Conservation (phyloP, 495 filamentous ascomycete species). For the Platismatia glauca region DNA sequence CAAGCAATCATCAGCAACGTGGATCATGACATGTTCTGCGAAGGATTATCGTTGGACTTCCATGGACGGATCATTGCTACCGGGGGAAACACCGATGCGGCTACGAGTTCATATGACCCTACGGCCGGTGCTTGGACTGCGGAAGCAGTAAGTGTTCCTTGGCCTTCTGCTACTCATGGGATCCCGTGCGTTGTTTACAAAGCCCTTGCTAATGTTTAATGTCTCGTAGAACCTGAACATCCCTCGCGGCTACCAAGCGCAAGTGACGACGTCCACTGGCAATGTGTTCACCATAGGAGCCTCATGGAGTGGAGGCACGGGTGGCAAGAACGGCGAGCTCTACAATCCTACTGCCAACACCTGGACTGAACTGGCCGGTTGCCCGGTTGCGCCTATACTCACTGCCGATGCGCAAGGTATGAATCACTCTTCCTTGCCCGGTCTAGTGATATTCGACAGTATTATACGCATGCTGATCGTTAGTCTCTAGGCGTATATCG, state of each 20-base stretch:
- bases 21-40: slow-evolving; percentile 54
- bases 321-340: slow-evolving; percentile 49
- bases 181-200: not conserved
- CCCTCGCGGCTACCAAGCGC: slow-evolving; percentile 48
- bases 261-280: slow-evolving; percentile 43
- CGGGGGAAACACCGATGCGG: slow-evolving; percentile 38
- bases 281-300: slow-evolving; percentile 52
- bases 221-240: slow-evolving; percentile 32
- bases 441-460: not conserved
- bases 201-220: not conserved
- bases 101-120: slow-evolving; percentile 38
- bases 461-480: not conserved
- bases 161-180: not conserved
- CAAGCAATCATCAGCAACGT: slow-evolving; percentile 36
- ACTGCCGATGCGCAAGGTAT: slow-evolving; percentile 37
- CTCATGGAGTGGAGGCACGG: slow-evolving; percentile 42
- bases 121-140: slow-evolving; percentile 10
- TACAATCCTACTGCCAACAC: slow-evolving; percentile 35
- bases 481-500: slow-evolving; percentile 28
- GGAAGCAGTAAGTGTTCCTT: slow-evolving; percentile 6
- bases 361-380: slow-evolving; percentile 34
- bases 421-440: not conserved
- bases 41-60: slow-evolving; percentile 44
- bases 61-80: slow-evolving; percentile 44
- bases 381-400: slow-evolving; percentile 37